A percentile compares a stretch with the other conserved stretches of the same genome.
These are phyloP conservation scores for Setaria viridis DNA, from an alignment of 202 grass and related monocot species.

Conservation along the genomic window DNA sequence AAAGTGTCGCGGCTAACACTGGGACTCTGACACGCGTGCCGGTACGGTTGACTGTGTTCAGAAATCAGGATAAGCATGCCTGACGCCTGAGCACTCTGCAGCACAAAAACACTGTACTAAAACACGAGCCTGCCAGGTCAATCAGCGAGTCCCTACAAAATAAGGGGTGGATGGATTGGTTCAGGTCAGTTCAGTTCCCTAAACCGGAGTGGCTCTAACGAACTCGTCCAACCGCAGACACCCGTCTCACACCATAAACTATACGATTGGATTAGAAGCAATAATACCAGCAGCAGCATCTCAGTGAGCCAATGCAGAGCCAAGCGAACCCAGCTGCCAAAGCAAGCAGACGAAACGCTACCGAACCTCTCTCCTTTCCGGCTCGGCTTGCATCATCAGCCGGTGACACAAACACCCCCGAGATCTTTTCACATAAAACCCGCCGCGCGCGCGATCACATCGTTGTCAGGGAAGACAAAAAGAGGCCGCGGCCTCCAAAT, in stretches of 20 bases:
- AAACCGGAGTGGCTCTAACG: conserved; percentile 60
- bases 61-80: not conserved
- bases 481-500: conserved; percentile 30
- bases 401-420: not conserved
- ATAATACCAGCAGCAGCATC: conserved; percentile 24
- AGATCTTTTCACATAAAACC: not conserved
- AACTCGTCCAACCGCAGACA: conserved; percentile 52
- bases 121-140: not conserved
- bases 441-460: conserved; percentile 25
- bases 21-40: conserved; percentile 6
- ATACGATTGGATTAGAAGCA: not conserved
- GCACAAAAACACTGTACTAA: not conserved
- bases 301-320: conserved; percentile 15
- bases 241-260: not conserved
- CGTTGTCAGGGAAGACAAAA: conserved; percentile 59
- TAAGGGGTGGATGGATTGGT: not conserved
- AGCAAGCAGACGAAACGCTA: conserved; percentile 34
- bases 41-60: conserved; percentile 38
- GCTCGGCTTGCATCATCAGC: not conserved
- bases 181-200: conserved; percentile 7
- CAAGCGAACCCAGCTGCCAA: conserved; percentile 34
- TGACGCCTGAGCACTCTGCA: not conserved
- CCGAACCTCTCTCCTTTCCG: conserved; percentile 45
- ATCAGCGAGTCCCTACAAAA: not conserved
- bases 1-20: not conserved